Evolutionary conservation across 768 basidiomycete genomes (phyloP).

Genomic region (Lactarius evosmus): DNA sequence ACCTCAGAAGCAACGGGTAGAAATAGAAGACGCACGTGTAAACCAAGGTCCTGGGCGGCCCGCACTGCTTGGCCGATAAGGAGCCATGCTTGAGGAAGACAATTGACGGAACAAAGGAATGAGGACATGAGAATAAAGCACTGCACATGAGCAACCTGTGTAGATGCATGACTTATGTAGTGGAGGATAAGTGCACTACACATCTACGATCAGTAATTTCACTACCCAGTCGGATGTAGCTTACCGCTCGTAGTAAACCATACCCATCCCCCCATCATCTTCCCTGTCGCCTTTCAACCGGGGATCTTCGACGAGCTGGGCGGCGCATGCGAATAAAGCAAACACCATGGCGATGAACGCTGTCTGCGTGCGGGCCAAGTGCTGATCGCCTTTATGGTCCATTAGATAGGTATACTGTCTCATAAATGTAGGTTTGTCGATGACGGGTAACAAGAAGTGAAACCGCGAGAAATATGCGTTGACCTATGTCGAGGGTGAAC

Average conservation of each 20-base stretch:
- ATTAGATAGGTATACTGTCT: constrained; percentile 68
- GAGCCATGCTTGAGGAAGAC: constrained; percentile 92
- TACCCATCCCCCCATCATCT: constrained; percentile 83
- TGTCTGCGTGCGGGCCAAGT: constrained; percentile 56
- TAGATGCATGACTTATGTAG: constrained; percentile 87
- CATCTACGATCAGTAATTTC: constrained; percentile 7
- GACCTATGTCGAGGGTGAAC: constrained; percentile 49
- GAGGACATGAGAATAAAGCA: constrained; percentile 86
- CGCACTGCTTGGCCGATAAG: constrained; percentile 88
- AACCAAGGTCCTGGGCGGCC: constrained; percentile 84
- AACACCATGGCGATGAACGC: constrained; percentile 81
- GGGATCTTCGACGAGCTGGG: constrained; percentile 71
- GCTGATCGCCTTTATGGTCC: constrained; percentile 57
- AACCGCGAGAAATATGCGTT: constrained; percentile 84
- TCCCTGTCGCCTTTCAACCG: constrained; percentile 56
- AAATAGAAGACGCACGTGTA: constrained; percentile 63
- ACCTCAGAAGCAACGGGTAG: constrained; percentile 27
- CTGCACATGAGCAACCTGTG: constrained; percentile 84
- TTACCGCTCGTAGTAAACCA: constrained; percentile 87
- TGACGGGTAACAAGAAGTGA: constrained; percentile 84
- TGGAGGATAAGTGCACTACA: constrained; percentile 84
- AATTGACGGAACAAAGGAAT: constrained; percentile 89
- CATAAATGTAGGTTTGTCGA: constrained; percentile 84
- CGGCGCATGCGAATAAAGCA: constrained; percentile 87
- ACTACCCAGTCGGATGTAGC: constrained; percentile 29